A percentile compares a stretch with the other conserved stretches of the same genome.
These are phyloP conservation scores for Fusarium concolor DNA, from an alignment of 2,329 filamentous ascomycete genomes.

Conservation along the genomic window DNA sequence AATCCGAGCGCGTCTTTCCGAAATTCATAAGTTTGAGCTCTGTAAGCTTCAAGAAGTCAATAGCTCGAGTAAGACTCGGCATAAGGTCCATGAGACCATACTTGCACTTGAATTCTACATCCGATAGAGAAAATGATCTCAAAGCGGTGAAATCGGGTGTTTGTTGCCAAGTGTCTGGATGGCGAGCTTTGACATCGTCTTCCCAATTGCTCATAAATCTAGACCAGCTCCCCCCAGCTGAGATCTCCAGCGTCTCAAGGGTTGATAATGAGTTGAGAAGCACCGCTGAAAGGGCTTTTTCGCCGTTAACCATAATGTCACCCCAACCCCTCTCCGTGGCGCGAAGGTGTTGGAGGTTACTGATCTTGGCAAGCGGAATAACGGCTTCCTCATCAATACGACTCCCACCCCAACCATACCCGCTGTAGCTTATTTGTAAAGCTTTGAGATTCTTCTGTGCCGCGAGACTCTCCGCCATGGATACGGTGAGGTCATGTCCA, in stretches of 20 bases:
- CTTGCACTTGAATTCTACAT: background rate
- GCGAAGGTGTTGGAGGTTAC: constrained; percentile 5
- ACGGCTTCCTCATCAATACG: background rate
- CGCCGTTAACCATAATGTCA: fast-evolving
- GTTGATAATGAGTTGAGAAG: constrained; percentile 7
- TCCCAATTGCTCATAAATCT: background rate
- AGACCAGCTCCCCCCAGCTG: fast-evolving
- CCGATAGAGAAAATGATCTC: background rate
- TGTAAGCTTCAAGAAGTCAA: constrained; percentile 10
- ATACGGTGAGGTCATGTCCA: background rate
- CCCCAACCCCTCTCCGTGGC: background rate
- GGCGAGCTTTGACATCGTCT: background rate
- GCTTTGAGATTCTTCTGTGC: background rate
- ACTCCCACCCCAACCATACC: too few species aligned
- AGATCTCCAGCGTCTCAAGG: background rate
- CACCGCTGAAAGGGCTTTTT: background rate
- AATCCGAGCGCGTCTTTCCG: too few species aligned
- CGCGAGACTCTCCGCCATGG: background rate
- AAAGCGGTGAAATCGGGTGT: background rate
- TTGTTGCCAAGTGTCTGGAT: background rate
- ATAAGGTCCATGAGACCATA: fast-evolving
- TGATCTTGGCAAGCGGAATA: background rate
- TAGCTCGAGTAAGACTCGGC: background rate
- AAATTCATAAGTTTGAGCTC: background rate
- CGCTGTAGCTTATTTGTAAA: fast-evolving